These are phyloP conservation scores for Plasmodium fragile DNA, from an alignment of 169 alveolate species.

Conservation along the genomic window DNA sequence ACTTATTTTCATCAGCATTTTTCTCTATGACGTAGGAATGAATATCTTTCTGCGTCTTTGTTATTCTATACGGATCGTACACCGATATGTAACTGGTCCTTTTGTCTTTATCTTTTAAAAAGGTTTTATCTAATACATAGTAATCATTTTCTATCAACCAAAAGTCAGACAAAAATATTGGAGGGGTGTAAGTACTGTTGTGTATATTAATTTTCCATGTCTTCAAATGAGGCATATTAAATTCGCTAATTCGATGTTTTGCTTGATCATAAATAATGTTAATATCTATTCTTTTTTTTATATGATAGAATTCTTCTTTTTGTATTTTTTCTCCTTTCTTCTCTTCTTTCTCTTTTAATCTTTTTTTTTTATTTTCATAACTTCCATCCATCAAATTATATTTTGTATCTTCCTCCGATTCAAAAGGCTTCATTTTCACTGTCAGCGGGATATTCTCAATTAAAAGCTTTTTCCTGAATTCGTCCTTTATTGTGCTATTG, in stretches of 20 bases:
- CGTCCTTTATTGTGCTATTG: conserved; percentile 29
- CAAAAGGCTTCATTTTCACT: conserved; percentile 65
- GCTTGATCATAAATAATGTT: conserved; percentile 72
- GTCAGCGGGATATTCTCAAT: conserved; percentile 75
- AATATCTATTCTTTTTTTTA: conserved; percentile 80
- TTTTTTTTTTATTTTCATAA: not conserved
- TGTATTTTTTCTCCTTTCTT: not conserved
- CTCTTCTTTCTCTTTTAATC: conserved; percentile 1
- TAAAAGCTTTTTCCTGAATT: conserved; percentile 21
- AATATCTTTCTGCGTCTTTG: conserved; percentile 42
- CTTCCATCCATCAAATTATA: conserved; percentile 35
- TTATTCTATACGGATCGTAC: conserved; percentile 74
- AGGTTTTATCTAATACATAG: conserved; percentile 49
- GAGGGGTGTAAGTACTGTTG: conserved; percentile 76
- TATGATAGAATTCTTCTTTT: conserved; percentile 74
- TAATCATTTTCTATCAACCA: conserved; percentile 81
- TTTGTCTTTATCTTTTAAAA: conserved; percentile 61
- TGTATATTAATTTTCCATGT: conserved; percentile 75
- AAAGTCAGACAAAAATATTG: conserved; percentile 79
- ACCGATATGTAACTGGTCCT: conserved; percentile 62
- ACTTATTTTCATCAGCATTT: conserved; percentile 54
- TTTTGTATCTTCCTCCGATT: conserved; percentile 45
- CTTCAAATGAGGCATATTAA: conserved; percentile 79
- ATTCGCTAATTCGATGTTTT: conserved; percentile 65
- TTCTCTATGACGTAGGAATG: conserved; percentile 25